These are phyloP conservation scores for Magnaporthiopsis incrustans DNA, from an alignment of 2,329 filamentous ascomycete genomes.

Conservation along the genomic window DNA sequence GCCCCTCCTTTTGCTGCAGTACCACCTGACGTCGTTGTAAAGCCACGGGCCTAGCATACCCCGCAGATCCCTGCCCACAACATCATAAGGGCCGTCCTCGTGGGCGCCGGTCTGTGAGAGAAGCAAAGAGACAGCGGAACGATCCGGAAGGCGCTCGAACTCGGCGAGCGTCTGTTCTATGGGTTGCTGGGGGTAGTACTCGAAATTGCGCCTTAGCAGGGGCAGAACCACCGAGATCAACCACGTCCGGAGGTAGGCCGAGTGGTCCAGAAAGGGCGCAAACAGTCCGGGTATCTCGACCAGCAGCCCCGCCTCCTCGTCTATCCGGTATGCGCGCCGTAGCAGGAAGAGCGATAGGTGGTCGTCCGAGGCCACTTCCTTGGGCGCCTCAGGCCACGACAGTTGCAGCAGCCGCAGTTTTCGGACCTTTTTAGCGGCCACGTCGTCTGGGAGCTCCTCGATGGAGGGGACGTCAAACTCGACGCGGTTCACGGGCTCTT, in stretches of 20 bases:
- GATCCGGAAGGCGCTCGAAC: constrained; percentile 55
- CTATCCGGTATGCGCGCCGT: constrained; percentile 59
- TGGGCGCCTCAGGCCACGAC: constrained; percentile 34
- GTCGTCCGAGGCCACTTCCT: constrained; percentile 45
- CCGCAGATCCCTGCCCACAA: constrained; percentile 56
- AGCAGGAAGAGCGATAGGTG: constrained; percentile 51
- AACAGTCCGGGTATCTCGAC: constrained; percentile 60
- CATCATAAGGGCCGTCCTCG: constrained; percentile 22
- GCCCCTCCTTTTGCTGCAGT: constrained; percentile 20
- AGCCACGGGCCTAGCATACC: constrained; percentile 68
- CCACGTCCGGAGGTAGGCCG: constrained; percentile 57
- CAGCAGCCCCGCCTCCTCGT: constrained; percentile 64
- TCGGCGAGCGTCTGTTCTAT: constrained; percentile 47
- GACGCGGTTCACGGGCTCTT: constrained; percentile 15
- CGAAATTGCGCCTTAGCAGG: constrained; percentile 57
- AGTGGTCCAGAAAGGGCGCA: constrained; percentile 57
- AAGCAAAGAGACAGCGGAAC: constrained; percentile 50
- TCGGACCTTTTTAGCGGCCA: constrained; percentile 54
- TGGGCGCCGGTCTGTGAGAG: constrained; percentile 42
- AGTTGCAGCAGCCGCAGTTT: constrained; percentile 58
- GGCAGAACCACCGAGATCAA: constrained; percentile 62
- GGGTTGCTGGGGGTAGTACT: constrained; percentile 54
- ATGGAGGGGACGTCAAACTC: constrained; percentile 50
- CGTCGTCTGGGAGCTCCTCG: constrained; percentile 49
- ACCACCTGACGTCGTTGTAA: constrained; percentile 55